phyloP scores from a whole-genome alignment of 192 early-diverging fungal genomes.

The Podila verticillata region DNA sequence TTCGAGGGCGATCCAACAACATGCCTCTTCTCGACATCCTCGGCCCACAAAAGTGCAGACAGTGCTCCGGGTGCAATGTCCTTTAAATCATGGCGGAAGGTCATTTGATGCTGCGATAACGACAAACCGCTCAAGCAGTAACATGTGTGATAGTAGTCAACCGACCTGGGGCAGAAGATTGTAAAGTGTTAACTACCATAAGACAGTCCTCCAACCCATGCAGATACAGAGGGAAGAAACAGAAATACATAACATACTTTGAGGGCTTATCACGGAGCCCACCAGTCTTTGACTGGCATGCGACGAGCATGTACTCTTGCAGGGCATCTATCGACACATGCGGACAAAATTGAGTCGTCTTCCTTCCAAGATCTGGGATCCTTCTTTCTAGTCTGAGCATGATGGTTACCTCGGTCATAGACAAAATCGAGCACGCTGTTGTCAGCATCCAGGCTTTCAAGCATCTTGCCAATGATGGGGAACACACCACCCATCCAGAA shows the following conservation, averaged over 20 bases:
- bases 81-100: conserved; percentile 36
- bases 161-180: conserved; percentile 45
- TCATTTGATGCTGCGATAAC: conserved; percentile 78
- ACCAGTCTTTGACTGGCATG: conserved; percentile 82
- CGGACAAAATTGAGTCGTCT: background rate
- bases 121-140: conserved; percentile 92
- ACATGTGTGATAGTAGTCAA: conserved; percentile 96
- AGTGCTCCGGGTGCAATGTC: conserved; percentile 42
- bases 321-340: conserved; percentile 64
- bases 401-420: conserved; percentile 54
- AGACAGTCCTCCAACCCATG: background rate
- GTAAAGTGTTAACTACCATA: conserved; percentile 1
- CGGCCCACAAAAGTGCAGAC: conserved; percentile 54
- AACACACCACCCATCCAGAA: conserved; percentile 93
- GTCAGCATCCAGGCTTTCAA: conserved; percentile 21
- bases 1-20: conserved; percentile 64
- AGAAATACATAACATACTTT: conserved; percentile 63
- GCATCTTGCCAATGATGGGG: conserved; percentile 69
- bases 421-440: conserved; percentile 51
- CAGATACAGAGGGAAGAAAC: background rate
- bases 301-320: conserved; percentile 89
- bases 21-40: conserved; percentile 19
- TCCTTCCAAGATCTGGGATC: no score
- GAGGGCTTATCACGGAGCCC: conserved; percentile 94
- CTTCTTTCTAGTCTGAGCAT: no score